Conservation (phyloP, 2,329 filamentous ascomycete species). For the Emmonsiellopsis sp. region DNA sequence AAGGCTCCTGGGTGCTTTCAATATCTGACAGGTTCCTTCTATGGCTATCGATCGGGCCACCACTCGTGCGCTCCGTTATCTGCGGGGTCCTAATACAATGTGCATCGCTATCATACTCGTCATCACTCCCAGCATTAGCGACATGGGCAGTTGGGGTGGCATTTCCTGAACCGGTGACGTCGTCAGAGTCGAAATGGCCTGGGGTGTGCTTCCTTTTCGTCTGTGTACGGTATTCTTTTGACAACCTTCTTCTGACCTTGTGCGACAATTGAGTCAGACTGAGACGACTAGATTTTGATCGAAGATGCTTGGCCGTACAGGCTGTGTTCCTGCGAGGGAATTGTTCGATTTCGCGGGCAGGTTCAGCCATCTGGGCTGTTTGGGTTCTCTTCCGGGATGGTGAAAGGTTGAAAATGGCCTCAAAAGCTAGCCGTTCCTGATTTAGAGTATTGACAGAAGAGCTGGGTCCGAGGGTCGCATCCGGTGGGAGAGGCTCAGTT, state of each 20-base stretch:
- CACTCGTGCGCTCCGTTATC: constrained; percentile 12
- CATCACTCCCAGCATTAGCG: constrained; percentile 23
- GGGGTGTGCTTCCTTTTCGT: constrained; percentile 8
- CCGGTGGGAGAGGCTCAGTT: neutral
- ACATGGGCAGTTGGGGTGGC: constrained; percentile 10
- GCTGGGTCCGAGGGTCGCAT: neutral
- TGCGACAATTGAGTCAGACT: constrained; percentile 15
- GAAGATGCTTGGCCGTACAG: neutral
- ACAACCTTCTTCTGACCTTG: constrained; percentile 23
- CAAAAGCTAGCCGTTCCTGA: constrained; percentile 5
- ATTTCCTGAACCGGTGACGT: constrained; percentile 2
- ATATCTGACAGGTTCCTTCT: constrained; percentile 2
- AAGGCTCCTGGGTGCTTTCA: constrained; percentile 6
- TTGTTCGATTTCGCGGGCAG: neutral
- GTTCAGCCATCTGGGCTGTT: neutral
- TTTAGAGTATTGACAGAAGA: neutral
- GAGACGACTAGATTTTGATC: constrained; percentile 1
- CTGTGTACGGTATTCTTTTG: constrained; percentile 18
- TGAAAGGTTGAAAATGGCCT: constrained; percentile 7
- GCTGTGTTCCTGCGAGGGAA: neutral
- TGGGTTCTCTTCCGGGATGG: neutral
- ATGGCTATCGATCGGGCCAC: constrained; percentile 6
- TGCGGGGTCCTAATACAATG: constrained; percentile 27
- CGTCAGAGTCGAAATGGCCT: constrained; percentile 9
- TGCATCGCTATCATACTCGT: constrained; percentile 34